Conservation (phyloP, 306 rosid species). For the Echinosophora koreensis region DNA sequence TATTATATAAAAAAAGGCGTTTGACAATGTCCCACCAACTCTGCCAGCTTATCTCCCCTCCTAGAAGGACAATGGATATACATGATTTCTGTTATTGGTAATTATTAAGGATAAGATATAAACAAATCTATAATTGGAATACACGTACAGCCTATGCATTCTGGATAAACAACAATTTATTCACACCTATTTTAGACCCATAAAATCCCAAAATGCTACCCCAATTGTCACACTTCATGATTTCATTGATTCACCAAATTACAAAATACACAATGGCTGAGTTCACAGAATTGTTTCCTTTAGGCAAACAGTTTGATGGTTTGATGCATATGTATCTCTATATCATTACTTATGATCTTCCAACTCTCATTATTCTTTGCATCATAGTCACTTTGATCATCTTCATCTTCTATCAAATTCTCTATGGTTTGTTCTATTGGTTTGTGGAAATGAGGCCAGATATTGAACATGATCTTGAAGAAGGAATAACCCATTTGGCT, state of each 20-base stretch:
- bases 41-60: slow-evolving; percentile 3
- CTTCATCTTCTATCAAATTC: slow-evolving; percentile 50
- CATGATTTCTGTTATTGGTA: background rate
- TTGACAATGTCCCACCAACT: slow-evolving; percentile 11
- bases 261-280: slow-evolving; percentile 27
- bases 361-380: background rate
- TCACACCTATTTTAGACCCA: background rate
- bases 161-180: background rate
- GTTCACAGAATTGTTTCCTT: slow-evolving; percentile 42
- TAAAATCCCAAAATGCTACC: slow-evolving; percentile 1
- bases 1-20: background rate
- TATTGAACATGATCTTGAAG: slow-evolving; percentile 31
- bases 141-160: slow-evolving; percentile 6
- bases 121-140: slow-evolving; percentile 35
- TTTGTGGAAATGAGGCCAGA: slow-evolving; percentile 37
- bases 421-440: slow-evolving; percentile 50
- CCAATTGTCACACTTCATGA: slow-evolving; percentile 9
- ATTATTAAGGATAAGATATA: slow-evolving; percentile 1
- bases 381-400: slow-evolving; percentile 25
- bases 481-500: slow-evolving; percentile 3
- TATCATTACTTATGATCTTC: slow-evolving; percentile 33
- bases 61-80: background rate
- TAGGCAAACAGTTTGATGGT: slow-evolving; percentile 27
- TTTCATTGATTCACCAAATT: background rate
- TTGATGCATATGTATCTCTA: slow-evolving; percentile 29